Evolutionary conservation across 257 asterid genomes (phyloP), one percentile per base, ranked within the genome.

Genomic region (Lycium ferocissimum): DNA sequence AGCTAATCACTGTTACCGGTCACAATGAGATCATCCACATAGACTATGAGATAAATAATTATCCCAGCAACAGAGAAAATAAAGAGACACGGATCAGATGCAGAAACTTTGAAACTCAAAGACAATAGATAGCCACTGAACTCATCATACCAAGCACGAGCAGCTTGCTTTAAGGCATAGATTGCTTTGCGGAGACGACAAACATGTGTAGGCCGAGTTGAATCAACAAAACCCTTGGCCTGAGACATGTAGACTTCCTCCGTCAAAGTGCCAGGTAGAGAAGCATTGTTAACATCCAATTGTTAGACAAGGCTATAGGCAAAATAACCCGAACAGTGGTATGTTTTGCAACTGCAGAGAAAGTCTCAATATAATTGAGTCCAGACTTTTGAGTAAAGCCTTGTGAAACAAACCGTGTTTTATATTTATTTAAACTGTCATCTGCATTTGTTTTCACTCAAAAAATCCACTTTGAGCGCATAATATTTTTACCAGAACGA

Each of bases 401-500:
- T 65, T 65, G n/a, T 65, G 43, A 18, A 33, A 65, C 45, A 26
- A 65, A 65, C 45, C 72, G 0, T 65, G 72, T 0, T 33, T 65
- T 65, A 65, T 33, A 4, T 5, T 65, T 65, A 33, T 65, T 33
- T 66, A 66, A 66, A 66, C n/a, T 66, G 3, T n/a, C 45, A 66
- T 12, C 73, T 14, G 1, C 45, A 66, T 66, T 66, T 0, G 9
- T 66, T 6, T 65, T 65, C 26, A 65, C 17, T 13, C 71, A 1
- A 65, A 65, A 26, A 26, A 66, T 66, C n/a, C 45, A 66, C 73
- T 66, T 65, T 66, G 45, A 66, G 45, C n/a, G n/a, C 73, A 33
- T 9, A 33, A 66, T 11, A 33, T 33, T 66, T 33, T 33, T 26
- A 33, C 73, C 73, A 0, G 45, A 22, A 33, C 10, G 10, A 33